Evolutionary conservation across 192 early-diverging fungal genomes (phyloP).

Genomic region (Allomyces macrogynus): DNA sequence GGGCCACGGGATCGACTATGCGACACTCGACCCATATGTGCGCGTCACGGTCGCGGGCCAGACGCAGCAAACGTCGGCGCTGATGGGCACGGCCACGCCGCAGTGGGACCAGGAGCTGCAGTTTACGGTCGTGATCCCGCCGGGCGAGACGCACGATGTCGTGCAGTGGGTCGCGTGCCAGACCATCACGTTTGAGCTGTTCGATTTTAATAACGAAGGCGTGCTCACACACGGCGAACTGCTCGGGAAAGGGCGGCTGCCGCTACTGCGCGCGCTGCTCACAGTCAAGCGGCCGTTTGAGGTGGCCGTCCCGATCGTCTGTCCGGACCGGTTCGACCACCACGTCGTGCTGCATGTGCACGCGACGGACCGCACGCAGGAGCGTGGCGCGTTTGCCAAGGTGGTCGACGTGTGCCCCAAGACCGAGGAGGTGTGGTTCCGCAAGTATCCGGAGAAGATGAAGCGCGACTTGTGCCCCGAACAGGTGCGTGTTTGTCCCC

Average conservation of each 20-base stretch:
- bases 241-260: conserved; percentile 8
- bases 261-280: conserved; percentile 15
- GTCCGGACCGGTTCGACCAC: conserved; percentile 5
- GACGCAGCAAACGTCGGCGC: conserved; percentile 8
- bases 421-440: conserved; percentile 17
- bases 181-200: conserved; percentile 11
- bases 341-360: conserved; percentile 10
- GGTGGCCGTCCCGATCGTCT: conserved; percentile 8
- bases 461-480: conserved; percentile 5
- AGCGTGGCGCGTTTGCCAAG: conserved; percentile 20
- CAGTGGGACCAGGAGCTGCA: conserved; percentile 18
- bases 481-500: not conserved
- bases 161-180: conserved; percentile 19
- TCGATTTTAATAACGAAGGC: conserved; percentile 9
- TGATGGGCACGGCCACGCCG: conserved; percentile 7
- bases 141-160: conserved; percentile 19
- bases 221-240: conserved; percentile 7
- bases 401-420: conserved; percentile 10
- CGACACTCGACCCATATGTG: conserved; percentile 13
- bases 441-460: conserved; percentile 9
- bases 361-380: conserved; percentile 14
- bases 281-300: conserved; percentile 13
- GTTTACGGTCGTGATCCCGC: conserved; percentile 17
- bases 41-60: conserved; percentile 1
- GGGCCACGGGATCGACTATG: conserved; percentile 7